Conservation (phyloP, 2,329 filamentous ascomycete species). For the Monilinia laxa region DNA sequence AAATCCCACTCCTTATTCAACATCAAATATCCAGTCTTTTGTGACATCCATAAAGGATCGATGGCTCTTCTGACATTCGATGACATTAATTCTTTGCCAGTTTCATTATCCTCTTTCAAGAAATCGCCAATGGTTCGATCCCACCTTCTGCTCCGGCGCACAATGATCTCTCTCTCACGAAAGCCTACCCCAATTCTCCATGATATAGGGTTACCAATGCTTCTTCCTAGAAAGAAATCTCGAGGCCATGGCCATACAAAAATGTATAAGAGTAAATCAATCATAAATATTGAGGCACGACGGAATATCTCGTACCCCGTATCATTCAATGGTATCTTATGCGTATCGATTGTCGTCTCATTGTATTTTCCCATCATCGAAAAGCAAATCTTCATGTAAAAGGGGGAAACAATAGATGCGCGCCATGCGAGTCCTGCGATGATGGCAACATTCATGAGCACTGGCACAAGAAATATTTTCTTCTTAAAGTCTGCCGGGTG, state of each 20-base stretch:
- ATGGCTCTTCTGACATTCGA: conserved; percentile 67
- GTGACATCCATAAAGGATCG: conserved; percentile 60
- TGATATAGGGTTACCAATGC: conserved; percentile 58
- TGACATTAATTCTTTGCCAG: conserved; percentile 57
- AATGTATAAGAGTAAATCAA: conserved; percentile 70
- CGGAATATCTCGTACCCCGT: conserved; percentile 50
- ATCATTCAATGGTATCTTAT: conserved; percentile 55
- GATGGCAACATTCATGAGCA: conserved; percentile 72
- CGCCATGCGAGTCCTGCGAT: conserved; percentile 65
- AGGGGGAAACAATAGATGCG: conserved; percentile 65
- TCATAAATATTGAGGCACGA: conserved; percentile 64
- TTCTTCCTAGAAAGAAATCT: conserved; percentile 64
- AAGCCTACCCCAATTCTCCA: conserved; percentile 81
- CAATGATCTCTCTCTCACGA: conserved; percentile 74
- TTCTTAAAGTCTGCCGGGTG: conserved; percentile 70
- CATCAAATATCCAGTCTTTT: conserved; percentile 85
- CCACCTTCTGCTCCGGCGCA: conserved; percentile 75
- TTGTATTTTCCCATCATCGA: conserved; percentile 46
- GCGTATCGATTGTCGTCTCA: conserved; percentile 62
- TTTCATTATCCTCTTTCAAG: conserved; percentile 45
- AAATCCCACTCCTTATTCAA: conserved; percentile 85
- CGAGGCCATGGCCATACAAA: conserved; percentile 73
- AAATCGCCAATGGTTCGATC: conserved; percentile 50
- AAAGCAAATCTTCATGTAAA: conserved; percentile 55
- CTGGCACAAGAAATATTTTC: conserved; percentile 78